phyloP scores from a whole-genome alignment of 768 basidiomycete species.

The Gautieria morchelliformis region DNA sequence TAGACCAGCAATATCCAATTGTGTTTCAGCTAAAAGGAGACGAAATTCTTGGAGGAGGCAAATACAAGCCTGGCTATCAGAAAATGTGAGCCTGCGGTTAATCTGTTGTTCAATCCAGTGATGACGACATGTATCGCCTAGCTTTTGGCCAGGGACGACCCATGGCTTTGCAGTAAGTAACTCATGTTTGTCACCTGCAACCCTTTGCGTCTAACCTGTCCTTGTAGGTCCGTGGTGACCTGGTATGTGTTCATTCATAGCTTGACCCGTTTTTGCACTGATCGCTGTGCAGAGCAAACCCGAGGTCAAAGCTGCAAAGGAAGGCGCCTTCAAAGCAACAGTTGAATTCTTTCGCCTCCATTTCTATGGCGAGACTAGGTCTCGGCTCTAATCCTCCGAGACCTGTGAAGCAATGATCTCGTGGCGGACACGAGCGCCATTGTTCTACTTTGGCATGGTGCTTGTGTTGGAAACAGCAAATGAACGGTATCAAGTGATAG shows the following conservation, averaged over 20 bases:
- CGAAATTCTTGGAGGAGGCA: constrained; percentile 35
- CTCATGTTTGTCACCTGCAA: neutral
- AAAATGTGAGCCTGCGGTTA: constrained; percentile 17
- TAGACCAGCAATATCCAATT: constrained; percentile 40
- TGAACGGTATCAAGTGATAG: too few species aligned
- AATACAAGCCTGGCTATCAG: constrained; percentile 41
- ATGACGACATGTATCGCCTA: neutral
- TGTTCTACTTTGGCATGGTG: too few species aligned
- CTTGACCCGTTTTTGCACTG: neutral
- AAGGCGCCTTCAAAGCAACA: constrained; percentile 48
- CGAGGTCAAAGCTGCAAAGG: constrained; percentile 49
- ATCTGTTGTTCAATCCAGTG: neutral
- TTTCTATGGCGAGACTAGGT: constrained; percentile 13
- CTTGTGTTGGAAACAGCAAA: too few species aligned
- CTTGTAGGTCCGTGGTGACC: constrained; percentile 30
- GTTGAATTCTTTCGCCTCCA: constrained; percentile 45
- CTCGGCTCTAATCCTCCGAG: neutral
- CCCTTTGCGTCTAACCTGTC: neutral
- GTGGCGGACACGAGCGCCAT: too few species aligned
- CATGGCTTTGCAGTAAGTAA: constrained; percentile 42
- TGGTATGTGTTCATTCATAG: neutral
- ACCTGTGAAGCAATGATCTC: too few species aligned
- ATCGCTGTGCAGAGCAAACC: constrained; percentile 27
- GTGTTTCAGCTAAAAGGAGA: constrained; percentile 38
- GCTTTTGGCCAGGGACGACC: constrained; percentile 35